Base-by-base conservation (phyloP, 2,329 filamentous ascomycete species). In the Cercospora citrullina region DNA sequence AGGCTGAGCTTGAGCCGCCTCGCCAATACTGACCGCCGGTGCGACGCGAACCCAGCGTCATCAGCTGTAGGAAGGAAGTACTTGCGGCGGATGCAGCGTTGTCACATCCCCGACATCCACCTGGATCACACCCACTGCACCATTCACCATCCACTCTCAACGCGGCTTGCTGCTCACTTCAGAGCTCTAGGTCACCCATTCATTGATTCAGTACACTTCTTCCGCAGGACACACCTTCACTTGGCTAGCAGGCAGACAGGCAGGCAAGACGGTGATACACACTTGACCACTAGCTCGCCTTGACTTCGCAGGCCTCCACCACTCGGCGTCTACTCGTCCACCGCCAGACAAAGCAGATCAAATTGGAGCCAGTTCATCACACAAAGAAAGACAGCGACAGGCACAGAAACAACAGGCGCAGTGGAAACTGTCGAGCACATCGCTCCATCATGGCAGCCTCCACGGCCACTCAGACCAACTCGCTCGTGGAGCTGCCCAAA, bases 381-480 rank as follows among this genome's bases (percentile, higher is more conserved):
- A 12, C 48, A 7, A 51, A 51, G 18, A 23, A 14, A 14, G 16
- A 55, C 23, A 55, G 48, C 21, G 16, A 30, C 23, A 28, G 23
- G 14, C 48, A 26, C 21, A 23, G 12, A 16, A 16, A 55, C 5
- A 55, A 16, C 12, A 12, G 10, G 14, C 48, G 23, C 21, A 2
- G 48, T 42, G 48, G 21, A 5, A 55, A 23, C 48, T 55, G 48
- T 28, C 28, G 31, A n/a, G n/a, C 14, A 33, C 53, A 33, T 9
- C 28, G 14, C 14, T n/a, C 21, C 64, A 65, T 12, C 60, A 72
- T 73, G 71, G 71, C 71, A 23, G 70, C 71, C 53, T 64, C 63
- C 53, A 65, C 69, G 36, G 67, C 69, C 60, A 69, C 71, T 21
- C 65, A 71, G 65, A 70, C 70, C 51, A 60, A 70, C 33, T 69